phyloP scores from a whole-genome alignment of 805 yeast species.

The Grigorovia humatica region DNA sequence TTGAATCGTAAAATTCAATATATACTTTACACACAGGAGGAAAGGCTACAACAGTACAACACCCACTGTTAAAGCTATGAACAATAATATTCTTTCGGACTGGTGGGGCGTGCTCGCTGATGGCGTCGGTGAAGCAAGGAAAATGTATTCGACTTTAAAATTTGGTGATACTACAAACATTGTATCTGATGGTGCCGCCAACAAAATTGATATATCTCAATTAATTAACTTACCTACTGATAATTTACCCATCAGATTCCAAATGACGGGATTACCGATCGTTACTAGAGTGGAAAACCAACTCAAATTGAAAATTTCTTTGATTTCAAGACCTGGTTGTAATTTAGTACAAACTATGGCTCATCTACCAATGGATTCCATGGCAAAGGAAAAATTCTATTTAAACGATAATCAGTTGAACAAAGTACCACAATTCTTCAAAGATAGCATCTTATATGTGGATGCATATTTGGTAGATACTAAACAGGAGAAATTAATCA shows the following conservation, averaged over 20 bases:
- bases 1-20: background rate
- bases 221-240: constrained; percentile 12
- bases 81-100: background rate
- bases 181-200: background rate
- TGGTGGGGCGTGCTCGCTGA: background rate
- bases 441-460: constrained; percentile 48
- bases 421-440: constrained; percentile 52
- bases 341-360: constrained; percentile 53
- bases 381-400: constrained; percentile 78
- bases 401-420: constrained; percentile 38
- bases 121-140: background rate
- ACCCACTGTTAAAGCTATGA: background rate
- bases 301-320: constrained; percentile 58
- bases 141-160: background rate
- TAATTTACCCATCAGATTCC: constrained; percentile 33
- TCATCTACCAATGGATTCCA: constrained; percentile 78
- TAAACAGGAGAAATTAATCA: constrained; percentile 42
- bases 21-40: background rate
- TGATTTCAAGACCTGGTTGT: constrained; percentile 47
- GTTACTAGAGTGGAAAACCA: constrained; percentile 94
- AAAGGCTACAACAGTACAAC: background rate
- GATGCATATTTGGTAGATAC: constrained; percentile 72
- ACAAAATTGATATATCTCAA: background rate
- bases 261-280: constrained; percentile 56
- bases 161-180: background rate